A percentile compares a stretch with the other conserved stretches of the same genome.
phyloP scores from a whole-genome alignment of 2,329 filamentous ascomycete species.

The Phoma sp. region DNA sequence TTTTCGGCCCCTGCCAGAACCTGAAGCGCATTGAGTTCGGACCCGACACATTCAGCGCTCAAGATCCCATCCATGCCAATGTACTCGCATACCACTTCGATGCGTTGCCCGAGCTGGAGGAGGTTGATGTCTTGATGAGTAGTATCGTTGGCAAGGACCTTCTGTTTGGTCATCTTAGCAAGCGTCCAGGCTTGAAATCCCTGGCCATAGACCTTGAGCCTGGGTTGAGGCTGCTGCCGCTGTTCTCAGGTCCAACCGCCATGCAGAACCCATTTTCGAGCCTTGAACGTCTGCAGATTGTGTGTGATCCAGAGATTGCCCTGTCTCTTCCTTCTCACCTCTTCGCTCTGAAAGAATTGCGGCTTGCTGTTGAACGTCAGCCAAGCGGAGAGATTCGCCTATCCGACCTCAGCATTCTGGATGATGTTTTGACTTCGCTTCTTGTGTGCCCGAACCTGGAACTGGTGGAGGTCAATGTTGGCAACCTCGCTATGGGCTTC shows the following conservation, averaged over 20 bases:
- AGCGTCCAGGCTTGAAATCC: slow-evolving; percentile 30
- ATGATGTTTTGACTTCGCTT: slow-evolving; percentile 30
- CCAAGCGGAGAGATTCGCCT: slow-evolving; percentile 22
- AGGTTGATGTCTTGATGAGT: slow-evolving; percentile 34
- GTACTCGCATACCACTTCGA: slow-evolving; percentile 31
- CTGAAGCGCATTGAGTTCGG: slow-evolving; percentile 40
- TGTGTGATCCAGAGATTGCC: slow-evolving; percentile 45
- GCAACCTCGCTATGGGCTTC: slow-evolving; percentile 32
- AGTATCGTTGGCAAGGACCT: slow-evolving; percentile 34
- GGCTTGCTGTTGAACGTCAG: slow-evolving; percentile 40
- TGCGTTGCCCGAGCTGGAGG: slow-evolving; percentile 25
- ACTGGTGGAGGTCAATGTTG: slow-evolving; percentile 35
- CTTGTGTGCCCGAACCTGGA: slow-evolving; percentile 29
- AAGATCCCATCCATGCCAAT: slow-evolving; percentile 33
- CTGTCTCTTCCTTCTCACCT: slow-evolving; percentile 37
- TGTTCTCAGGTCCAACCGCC: slow-evolving; percentile 26
- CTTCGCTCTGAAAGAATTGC: slow-evolving; percentile 31
- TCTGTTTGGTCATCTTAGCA: slow-evolving; percentile 37
- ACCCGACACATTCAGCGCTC: slow-evolving; percentile 24
- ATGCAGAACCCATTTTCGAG: slow-evolving; percentile 28
- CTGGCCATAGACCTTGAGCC: slow-evolving; percentile 46
- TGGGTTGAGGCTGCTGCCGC: slow-evolving; percentile 30
- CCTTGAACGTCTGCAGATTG: slow-evolving; percentile 34
- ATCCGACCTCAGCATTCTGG: slow-evolving; percentile 30
- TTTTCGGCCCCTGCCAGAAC: slow-evolving; percentile 30